Evolutionary conservation across 768 basidiomycete genomes (phyloP), one percentile per base, ranked within the genome.

Genomic region (Naematelia encephala): DNA sequence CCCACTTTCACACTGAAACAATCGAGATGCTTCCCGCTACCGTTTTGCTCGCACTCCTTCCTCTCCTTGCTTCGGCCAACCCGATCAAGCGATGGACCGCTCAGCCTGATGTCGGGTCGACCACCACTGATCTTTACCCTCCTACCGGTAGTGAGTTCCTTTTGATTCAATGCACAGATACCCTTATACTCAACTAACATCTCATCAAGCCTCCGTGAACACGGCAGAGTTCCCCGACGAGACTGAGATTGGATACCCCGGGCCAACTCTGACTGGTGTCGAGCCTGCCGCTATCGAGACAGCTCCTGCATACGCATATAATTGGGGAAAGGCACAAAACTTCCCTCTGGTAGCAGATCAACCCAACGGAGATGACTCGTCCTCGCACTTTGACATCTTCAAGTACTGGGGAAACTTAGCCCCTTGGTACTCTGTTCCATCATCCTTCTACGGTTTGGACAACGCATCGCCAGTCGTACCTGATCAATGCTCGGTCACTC

Each of bases 341-440:
- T 75, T 63, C 61, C 75, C 73, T 27, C 60, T 75, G 22, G 65
- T 69, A 13, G 53, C 59, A 34, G 57, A 49, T 44, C 49, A 59
- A 47, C 49, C 62, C 2, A 16, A 62, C 22, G 59, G 54, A n/a
- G 50, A 34, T 23, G 27, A 14, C 19, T 23, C 50, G 19, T 22
- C n/a, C 27, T 21, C 23, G 11, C 19, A 47, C 22, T 65, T 70
- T 45, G 54, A 68, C 50, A 71, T 75, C 30, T 61, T 60, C 56
- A 62, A 70, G 51, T 61, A 73, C 56, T 76, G 76, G 73, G 78
- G 77, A 23, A 76, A 77, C 57, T 62, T 77, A 10, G 45, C 58
- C 1, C 76, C 78, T 8, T 64, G 63, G 62, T 76, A 71, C 58
- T 64, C 69, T 21, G 77, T 78, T 49, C 29, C 55, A 10, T 69